Conservation (phyloP, 2,329 filamentous ascomycete genomes). For the Sclerotinia trifoliorum region DNA sequence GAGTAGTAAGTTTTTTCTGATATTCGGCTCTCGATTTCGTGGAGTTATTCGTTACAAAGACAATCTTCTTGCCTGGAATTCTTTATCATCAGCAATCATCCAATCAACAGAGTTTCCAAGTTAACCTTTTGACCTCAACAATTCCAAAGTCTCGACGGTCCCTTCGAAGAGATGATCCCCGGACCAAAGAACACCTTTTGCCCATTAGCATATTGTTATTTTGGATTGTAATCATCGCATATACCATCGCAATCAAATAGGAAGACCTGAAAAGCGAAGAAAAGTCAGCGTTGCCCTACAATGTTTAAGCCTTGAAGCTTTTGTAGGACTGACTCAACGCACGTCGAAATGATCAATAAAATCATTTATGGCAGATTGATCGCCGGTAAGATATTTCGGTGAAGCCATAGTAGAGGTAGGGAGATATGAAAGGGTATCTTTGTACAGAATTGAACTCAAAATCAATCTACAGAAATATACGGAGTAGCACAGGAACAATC, state of each 20-base stretch:
- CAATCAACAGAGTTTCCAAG: not conserved
- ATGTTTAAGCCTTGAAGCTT: slow-evolving; percentile 7
- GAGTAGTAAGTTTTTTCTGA: slow-evolving; percentile 78
- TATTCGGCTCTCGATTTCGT: slow-evolving; percentile 94
- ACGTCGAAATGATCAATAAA: slow-evolving; percentile 94
- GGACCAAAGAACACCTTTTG: slow-evolving; percentile 87
- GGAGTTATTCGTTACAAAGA: slow-evolving; percentile 99
- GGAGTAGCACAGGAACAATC: slow-evolving; percentile 8
- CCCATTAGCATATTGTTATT: slow-evolving; percentile 27
- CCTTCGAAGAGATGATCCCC: slow-evolving; percentile 86
- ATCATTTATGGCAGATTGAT: slow-evolving; percentile 70
- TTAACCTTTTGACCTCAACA: slow-evolving; percentile 75
- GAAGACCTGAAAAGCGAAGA: slow-evolving; percentile 63
- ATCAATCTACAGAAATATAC: too few relatives aligned
- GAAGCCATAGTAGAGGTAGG: slow-evolving; percentile 4
- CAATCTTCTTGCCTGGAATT: slow-evolving; percentile 73
- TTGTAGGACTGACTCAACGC: slow-evolving; percentile 46
- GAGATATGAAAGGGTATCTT: not conserved
- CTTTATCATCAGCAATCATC: slow-evolving; percentile 12
- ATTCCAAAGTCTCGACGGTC: slow-evolving; percentile 78
- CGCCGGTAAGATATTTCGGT: slow-evolving; percentile 73
- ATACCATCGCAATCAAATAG: slow-evolving; percentile 96
- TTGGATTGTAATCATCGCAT: slow-evolving; percentile 30
- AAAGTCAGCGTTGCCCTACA: slow-evolving; percentile 27
- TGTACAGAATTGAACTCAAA: not conserved